Evolutionary conservation across 495 filamentous ascomycete genomes (phyloP).

Genomic region (Penicillium bovifimosum): DNA sequence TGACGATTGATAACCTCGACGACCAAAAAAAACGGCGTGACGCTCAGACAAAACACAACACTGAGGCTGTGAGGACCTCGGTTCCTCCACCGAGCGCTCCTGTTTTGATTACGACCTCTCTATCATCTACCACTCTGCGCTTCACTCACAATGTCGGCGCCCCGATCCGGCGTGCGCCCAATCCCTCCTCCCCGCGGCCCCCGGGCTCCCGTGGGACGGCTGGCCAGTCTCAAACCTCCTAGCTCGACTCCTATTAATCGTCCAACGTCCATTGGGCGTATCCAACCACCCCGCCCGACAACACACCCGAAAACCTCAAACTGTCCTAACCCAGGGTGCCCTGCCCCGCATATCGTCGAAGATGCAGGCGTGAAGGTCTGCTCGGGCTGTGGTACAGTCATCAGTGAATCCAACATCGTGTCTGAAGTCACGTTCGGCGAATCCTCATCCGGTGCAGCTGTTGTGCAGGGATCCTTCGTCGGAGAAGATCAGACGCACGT

Average conservation of each 20-base stretch:
- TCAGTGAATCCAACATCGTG: constrained; percentile 80
- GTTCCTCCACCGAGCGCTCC: background rate
- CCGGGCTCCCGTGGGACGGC: constrained; percentile 34
- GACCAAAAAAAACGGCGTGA: background rate
- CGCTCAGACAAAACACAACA: background rate
- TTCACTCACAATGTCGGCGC: constrained; percentile 24
- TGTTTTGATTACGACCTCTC: background rate
- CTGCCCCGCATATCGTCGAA: constrained; percentile 43
- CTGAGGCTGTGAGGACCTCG: constrained; percentile 5
- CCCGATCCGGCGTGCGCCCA: constrained; percentile 30
- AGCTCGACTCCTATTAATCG: constrained; percentile 36
- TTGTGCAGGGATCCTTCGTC: constrained; percentile 86
- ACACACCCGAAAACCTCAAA: constrained; percentile 39
- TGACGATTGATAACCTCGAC: constrained; percentile 3
- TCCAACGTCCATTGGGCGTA: constrained; percentile 30
- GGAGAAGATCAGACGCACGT: constrained; percentile 72
- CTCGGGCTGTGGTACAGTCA: constrained; percentile 73
- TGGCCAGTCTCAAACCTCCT: constrained; percentile 37
- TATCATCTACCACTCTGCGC: background rate
- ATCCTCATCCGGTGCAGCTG: constrained; percentile 70
- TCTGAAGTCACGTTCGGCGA: constrained; percentile 88
- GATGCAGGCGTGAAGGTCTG: constrained; percentile 61
- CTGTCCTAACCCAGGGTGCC: constrained; percentile 46
- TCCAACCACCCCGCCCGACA: constrained; percentile 31
- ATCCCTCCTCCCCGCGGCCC: constrained; percentile 30